Evolutionary conservation across 2,329 filamentous ascomycete species (phyloP).

Genomic region (Ophiostoma quercus): DNA sequence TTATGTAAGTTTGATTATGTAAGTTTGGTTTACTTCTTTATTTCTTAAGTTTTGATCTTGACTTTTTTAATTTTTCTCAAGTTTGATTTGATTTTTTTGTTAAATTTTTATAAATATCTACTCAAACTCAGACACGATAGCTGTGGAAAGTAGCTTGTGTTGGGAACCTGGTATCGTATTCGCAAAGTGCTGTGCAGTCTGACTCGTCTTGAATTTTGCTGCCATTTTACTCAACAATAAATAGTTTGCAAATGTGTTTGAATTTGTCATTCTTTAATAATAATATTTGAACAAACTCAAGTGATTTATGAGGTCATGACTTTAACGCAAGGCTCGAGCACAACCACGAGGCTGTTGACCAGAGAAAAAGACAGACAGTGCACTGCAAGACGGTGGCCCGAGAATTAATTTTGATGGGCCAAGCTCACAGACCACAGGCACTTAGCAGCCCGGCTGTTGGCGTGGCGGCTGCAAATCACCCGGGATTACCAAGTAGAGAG

Average conservation of each 20-base stretch:
- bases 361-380: neutral
- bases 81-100: neutral
- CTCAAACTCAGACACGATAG: no score
- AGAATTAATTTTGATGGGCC: neutral
- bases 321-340: neutral
- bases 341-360: neutral
- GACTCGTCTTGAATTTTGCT: neutral
- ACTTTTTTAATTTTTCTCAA: neutral
- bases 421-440: neutral
- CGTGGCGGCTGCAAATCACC: conserved; percentile 1
- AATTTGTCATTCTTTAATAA: neutral
- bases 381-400: neutral
- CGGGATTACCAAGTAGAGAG: neutral
- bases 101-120: neutral
- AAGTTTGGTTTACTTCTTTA: neutral
- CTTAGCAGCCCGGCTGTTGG: neutral
- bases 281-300: neutral
- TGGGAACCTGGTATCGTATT: neutral
- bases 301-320: no score
- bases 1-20: conserved; percentile 7
- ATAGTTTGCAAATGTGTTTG: neutral
- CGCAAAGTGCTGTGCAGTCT: neutral
- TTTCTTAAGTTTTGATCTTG: neutral
- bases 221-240: neutral
- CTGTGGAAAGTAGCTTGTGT: no score